Evolutionary conservation across 2,329 filamentous ascomycete species (phyloP).

Genomic region (Claviceps pazoutovae): DNA sequence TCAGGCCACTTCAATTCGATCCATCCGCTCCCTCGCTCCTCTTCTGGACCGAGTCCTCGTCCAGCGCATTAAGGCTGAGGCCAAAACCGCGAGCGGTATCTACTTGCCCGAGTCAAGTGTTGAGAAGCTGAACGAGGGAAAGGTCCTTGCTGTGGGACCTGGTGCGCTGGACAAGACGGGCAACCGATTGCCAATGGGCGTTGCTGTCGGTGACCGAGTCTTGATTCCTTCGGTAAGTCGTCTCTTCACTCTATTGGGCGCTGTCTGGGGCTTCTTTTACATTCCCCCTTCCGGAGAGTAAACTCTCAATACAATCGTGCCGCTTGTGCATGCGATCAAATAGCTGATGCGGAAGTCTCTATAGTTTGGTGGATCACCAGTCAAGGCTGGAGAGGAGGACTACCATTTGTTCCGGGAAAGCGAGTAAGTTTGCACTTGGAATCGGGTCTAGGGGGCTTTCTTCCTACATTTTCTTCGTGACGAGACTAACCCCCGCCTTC

Average conservation of each 20-base stretch:
- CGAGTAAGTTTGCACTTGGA: constrained; percentile 57
- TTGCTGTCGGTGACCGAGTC: constrained; percentile 75
- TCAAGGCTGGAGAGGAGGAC: constrained; percentile 97
- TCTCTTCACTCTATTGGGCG: neutral
- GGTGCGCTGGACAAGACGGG: constrained; percentile 79
- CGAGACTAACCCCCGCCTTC: neutral
- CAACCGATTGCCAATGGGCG: constrained; percentile 74
- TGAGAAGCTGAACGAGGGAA: constrained; percentile 97
- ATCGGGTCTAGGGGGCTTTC: neutral
- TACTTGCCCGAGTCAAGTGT: constrained; percentile 94
- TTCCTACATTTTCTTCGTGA: neutral
- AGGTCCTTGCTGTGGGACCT: constrained; percentile 88
- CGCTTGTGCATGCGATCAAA: no score
- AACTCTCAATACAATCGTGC: no score
- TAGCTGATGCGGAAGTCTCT: neutral
- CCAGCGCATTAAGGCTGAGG: constrained; percentile 92
- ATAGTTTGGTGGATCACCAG: constrained; percentile 81
- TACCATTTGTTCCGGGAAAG: constrained; percentile 92
- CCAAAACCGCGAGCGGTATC: constrained; percentile 93
- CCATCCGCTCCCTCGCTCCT: constrained; percentile 85
- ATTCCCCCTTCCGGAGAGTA: neutral
- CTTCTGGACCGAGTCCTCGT: constrained; percentile 97
- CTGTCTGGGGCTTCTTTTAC: neutral
- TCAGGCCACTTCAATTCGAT: constrained; percentile 67
- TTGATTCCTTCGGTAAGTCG: constrained; percentile 78